Base-by-base conservation (phyloP, 305 asterid genomes). In the Fraxinus albicans region DNA sequence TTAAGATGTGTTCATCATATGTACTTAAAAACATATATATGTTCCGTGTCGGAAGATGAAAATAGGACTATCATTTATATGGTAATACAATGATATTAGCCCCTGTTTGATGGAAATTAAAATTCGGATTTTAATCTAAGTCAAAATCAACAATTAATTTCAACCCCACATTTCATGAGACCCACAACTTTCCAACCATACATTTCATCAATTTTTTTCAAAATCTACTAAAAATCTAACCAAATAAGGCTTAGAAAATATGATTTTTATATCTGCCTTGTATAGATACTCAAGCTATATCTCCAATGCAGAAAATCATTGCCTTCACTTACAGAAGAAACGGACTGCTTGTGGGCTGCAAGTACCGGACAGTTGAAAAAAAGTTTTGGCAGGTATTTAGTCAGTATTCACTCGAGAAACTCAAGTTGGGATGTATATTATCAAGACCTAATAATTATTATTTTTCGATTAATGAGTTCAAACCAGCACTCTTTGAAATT, bases 351-450 rank as follows among this genome's bases (percentile, higher is more conserved):
- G 95, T 93, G 21, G 95, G 95, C 81, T 94, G 97, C 90, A 94
- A 94, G 90, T 94, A 92, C 79, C 88, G 97, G 17, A 92, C 91
- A 58, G 44, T 88, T 10, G 90, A 86, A 80, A 94, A 92, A 89
- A 92, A 34, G 87, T 94, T 83, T 85, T 93, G 97, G 98, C 98
- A 91, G 98, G 97, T 94, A 87, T 50, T 17, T 72, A 19, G 72
- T 63, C 72, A 8, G 12, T 9, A 12, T 67, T 67, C 2, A 67
- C 34, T 67, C 7, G 29, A 67, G 7, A 67, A 67, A 67, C 29
- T 67, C 74, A 3, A 67, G n/a, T 67, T 8, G 36, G n/a, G n/a
- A 67, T 27, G 36, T 3, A 67, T 27, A 10, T 1, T 6, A 12
- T 77, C 70, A 53, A 55, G 27, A 8, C 40, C 10, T 31, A 12